Conservation (phyloP, 1,284 basidiomycete species). For the Boletus semigastroideus region DNA sequence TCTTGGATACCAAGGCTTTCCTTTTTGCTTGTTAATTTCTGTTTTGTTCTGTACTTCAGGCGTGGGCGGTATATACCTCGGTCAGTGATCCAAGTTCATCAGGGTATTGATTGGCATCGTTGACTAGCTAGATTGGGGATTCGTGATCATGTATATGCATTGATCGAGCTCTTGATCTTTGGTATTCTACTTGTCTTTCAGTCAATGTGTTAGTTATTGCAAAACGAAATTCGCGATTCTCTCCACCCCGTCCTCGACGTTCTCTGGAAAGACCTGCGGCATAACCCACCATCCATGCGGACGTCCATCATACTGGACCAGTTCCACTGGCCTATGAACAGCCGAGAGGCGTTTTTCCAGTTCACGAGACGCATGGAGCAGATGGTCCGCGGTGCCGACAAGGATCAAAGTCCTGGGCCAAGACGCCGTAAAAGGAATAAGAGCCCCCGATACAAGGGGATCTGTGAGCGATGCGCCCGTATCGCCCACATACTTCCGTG, state of each 20-base stretch:
- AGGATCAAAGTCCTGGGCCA: conserved; percentile 30
- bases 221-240: conserved; percentile 19
- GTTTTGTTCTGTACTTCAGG: conserved; percentile 8
- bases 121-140: conserved; percentile 18
- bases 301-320: conserved; percentile 27
- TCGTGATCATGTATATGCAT: conserved; percentile 13
- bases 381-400: conserved; percentile 19
- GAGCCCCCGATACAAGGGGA: conserved; percentile 21
- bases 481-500: conserved; percentile 13
- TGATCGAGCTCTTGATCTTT: conserved; percentile 6
- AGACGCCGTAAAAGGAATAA: conserved; percentile 13
- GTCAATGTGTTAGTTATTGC: background rate
- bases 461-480: conserved; percentile 8
- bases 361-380: conserved; percentile 13
- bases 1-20: conserved; percentile 27
- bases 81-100: conserved; percentile 2
- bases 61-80: background rate
- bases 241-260: conserved; percentile 12
- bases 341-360: conserved; percentile 8
- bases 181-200: background rate
- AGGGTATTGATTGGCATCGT: conserved; percentile 10
- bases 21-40: background rate
- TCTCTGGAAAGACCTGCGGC: conserved; percentile 14
- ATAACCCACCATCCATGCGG: conserved; percentile 27
- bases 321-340: conserved; percentile 10